A percentile compares a stretch with the other conserved stretches of the same genome.
These are phyloP conservation scores for Tetrapyrgos nigripes DNA, from an alignment of 1,284 basidiomycete genomes.

Conservation along the genomic window DNA sequence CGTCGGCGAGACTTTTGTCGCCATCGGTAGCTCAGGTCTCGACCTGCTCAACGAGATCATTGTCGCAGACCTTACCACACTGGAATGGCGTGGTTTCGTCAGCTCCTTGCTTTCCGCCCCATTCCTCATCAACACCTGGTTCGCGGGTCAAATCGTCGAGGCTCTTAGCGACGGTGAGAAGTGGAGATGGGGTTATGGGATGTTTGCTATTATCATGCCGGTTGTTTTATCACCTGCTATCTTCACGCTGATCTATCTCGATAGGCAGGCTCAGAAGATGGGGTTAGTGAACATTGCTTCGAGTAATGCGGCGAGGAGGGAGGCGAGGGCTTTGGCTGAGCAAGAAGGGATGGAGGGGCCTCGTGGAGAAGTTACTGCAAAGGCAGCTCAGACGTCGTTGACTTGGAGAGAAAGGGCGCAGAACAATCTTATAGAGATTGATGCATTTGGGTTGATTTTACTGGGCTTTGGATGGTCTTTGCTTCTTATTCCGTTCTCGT, in stretches of 20 bases:
- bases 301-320: conserved; percentile 18
- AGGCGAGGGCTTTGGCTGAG: conserved; percentile 11
- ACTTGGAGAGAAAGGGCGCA: conserved; percentile 4
- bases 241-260: conserved; percentile 15
- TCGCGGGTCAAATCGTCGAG: conserved; percentile 19
- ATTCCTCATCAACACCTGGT: conserved; percentile 23
- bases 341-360: conserved; percentile 11
- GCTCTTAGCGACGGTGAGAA: conserved; percentile 17
- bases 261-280: conserved; percentile 16
- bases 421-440: conserved; percentile 13
- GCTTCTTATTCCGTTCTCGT: conserved; percentile 18
- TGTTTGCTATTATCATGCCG: conserved; percentile 28
- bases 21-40: conserved; percentile 27
- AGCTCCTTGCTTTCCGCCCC: conserved; percentile 22
- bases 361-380: conserved; percentile 6
- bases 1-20: conserved; percentile 26
- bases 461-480: conserved; percentile 15
- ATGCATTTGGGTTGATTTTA: conserved; percentile 14
- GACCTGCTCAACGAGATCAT: conserved; percentile 31
- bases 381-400: neutral
- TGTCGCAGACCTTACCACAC: conserved; percentile 31
- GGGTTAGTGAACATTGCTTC: conserved; percentile 23
- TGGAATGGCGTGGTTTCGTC: conserved; percentile 31
- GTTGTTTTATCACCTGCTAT: conserved; percentile 24
- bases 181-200: conserved; percentile 36